Evolutionary conservation across 441 rosid species (phyloP), one percentile per base, ranked within the genome.

Genomic region (Pelargonium australe): DNA sequence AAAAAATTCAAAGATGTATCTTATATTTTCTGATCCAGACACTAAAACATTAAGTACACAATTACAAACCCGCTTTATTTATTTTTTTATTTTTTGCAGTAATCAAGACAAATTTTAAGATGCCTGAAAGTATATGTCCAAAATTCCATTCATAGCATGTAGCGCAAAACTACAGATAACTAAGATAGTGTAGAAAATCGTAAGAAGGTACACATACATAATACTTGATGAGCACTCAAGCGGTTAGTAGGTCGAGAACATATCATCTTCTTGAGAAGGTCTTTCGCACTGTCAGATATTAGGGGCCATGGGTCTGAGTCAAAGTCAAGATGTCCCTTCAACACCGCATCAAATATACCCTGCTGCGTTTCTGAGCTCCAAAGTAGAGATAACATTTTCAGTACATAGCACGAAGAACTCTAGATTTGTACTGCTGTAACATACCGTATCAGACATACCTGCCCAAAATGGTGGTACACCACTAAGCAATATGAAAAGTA

Each of bases 391-490:
- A 57, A 19, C 12, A 57, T 57, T 17, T 57, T 57, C 62, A 57
- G 62, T 25, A 57, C 72, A 78, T 66, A 70, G 65, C 11, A 71
- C 8, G 51, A 65, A 61, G 6, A 69, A 70, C 72, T 71, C 19
- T 51, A 17, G 61, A 79, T 62, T 75, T 10, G 31, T 4, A 17
- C 14, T 9, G 7, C 16, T 10, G 65, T 20, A 40, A 40, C 41
- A 51, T 8, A 17, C 37, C 7, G 19, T 7, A 40, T 9, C 10
- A 65, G 3, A 20, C 7, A 23, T 51, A 95, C 99, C 99, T 77
- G 90, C 99, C 99, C 99, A 95, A 77, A 95, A 95, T 40, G 97
- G 99, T 62, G 99, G 99, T 0, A 90, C 99, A 0, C 99, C 99
- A 69, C 96, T 77, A 37, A 95, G 83, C 69, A 95, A 79, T 64